Base-by-base conservation (phyloP, 306 rosid genomes). In the Begonia fuchsioides region DNA sequence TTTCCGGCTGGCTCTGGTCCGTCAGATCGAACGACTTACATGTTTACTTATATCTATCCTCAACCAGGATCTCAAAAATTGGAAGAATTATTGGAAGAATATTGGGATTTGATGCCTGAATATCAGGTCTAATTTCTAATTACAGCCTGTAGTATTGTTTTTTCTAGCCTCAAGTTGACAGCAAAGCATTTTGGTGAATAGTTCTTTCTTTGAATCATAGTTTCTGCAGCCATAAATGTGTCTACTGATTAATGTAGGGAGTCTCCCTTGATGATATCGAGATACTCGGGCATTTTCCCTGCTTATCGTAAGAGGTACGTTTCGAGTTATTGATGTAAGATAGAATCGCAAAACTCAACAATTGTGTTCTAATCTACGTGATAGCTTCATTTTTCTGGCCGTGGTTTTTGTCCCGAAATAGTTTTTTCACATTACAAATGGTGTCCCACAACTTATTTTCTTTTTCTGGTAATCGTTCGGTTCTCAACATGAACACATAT, bases 1-100 rank as follows among this genome's bases (percentile, higher is more conserved):
- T 90, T 90, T 72, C 95, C 95, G 49, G 82, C 97, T 38, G 97
- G 93, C 49, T 81, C 97, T 1, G 93, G 95, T 62, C 92, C 95
- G 55, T 53, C 16, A 45, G 97, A 90, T 69, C 93, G 95, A 32
- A 90, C 97, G 8, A 90, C 87, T 35, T 90, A 84, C 47, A 72
- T 90, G 93, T 90, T 90, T 69, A 84, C 97, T 55, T 90, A 90
- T 47, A 72, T 81, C 47, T 82, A 85, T 62, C 92, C 95, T 68
- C 84, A 75, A 71, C 93, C 84, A 12, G 78, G 67, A 56, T 82
- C 95, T 8, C 95, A 93, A 7, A 76, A 58, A 60, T 47, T 90
- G 48, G 95, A 90, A 71, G 92, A 84, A 54, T 38, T 88, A 40
- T 70, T 88, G 56, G 97, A 88, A 71, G 77, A 59, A 52, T 90